These are phyloP conservation scores for Lecanicillium sp. DNA, from an alignment of 2,329 filamentous ascomycete genomes.

Conservation along the genomic window DNA sequence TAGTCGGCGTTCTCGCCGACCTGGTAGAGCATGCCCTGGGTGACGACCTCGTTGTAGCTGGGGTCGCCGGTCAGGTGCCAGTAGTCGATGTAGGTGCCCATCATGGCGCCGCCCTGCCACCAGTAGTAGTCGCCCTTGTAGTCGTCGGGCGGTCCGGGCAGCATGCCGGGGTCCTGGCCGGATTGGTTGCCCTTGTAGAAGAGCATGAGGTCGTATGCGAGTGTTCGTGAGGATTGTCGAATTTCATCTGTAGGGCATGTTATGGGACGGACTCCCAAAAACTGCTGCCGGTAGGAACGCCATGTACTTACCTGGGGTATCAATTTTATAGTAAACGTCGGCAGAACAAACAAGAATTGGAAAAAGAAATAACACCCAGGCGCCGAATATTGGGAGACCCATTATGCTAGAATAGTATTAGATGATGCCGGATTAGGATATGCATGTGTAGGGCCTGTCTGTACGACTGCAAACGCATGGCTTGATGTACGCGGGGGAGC, in stretches of 20 bases:
- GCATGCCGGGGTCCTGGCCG: constrained; percentile 49
- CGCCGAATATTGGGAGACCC: no score
- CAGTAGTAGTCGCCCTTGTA: constrained; percentile 30
- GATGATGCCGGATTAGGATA: no score
- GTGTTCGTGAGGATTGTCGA: constrained; percentile 36
- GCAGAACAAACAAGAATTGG: no score
- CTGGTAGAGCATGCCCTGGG: constrained; percentile 40
- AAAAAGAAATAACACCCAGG: no score
- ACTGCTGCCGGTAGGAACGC: neutral
- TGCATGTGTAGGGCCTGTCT: no score
- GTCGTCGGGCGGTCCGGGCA: constrained; percentile 46
- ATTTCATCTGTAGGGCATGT: constrained; percentile 35
- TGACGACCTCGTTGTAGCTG: constrained; percentile 44
- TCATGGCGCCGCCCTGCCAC: constrained; percentile 27
- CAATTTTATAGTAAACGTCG: constrained; percentile 23
- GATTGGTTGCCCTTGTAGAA: constrained; percentile 46
- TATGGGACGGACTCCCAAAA: neutral
- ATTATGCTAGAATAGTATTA: no score
- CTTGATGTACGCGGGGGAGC: no score
- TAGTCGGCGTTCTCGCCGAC: constrained; percentile 41
- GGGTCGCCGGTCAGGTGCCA: constrained; percentile 38
- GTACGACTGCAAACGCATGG: no score
- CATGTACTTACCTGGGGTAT: constrained; percentile 23
- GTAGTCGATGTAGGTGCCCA: constrained; percentile 34
- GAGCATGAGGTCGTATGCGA: constrained; percentile 45